Evolutionary conservation across 805 yeast genomes (phyloP).

Genomic region (Candida adriatica): DNA sequence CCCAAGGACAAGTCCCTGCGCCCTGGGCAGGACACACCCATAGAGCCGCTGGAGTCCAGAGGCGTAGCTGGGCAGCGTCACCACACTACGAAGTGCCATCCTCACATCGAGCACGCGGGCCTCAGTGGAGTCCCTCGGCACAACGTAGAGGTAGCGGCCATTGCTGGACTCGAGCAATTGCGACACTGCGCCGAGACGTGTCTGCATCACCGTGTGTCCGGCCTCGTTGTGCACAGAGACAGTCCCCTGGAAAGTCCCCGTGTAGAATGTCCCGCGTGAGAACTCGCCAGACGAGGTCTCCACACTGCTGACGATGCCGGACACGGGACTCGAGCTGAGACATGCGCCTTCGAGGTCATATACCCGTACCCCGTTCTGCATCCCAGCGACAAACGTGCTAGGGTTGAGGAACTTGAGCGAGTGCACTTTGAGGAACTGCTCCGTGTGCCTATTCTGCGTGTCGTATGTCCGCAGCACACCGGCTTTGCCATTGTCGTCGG

Average conservation of each 20-base stretch:
- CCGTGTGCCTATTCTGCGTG: constrained; percentile 27
- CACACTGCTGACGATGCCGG: constrained; percentile 13
- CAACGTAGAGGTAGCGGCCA: constrained; percentile 29
- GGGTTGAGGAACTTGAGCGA: constrained; percentile 22
- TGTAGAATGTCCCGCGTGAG: constrained; percentile 14
- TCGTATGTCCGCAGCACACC: constrained; percentile 22
- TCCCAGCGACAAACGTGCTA: constrained; percentile 27
- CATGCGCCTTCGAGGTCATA: constrained; percentile 26
- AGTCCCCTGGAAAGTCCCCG: constrained; percentile 28
- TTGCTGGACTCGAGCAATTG: constrained; percentile 31
- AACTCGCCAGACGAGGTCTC: constrained; percentile 1
- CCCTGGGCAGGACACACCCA: constrained; percentile 17
- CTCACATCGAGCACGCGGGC: constrained; percentile 32
- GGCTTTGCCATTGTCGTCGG: constrained; percentile 11
- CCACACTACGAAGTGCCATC: constrained; percentile 19
- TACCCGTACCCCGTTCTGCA: constrained; percentile 21
- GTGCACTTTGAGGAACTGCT: constrained; percentile 26
- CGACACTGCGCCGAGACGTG: constrained; percentile 23
- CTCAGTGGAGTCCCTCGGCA: constrained; percentile 24
- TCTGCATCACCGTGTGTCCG: constrained; percentile 14
- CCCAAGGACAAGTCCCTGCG: constrained; percentile 26
- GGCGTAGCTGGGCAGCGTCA: constrained; percentile 4
- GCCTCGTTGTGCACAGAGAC: constrained; percentile 25
- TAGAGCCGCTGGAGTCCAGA: constrained; percentile 19
- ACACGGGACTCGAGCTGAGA: constrained; percentile 11